Conservation (phyloP, 202 grass and related monocot genomes). For the Schoenoplectus triqueter region DNA sequence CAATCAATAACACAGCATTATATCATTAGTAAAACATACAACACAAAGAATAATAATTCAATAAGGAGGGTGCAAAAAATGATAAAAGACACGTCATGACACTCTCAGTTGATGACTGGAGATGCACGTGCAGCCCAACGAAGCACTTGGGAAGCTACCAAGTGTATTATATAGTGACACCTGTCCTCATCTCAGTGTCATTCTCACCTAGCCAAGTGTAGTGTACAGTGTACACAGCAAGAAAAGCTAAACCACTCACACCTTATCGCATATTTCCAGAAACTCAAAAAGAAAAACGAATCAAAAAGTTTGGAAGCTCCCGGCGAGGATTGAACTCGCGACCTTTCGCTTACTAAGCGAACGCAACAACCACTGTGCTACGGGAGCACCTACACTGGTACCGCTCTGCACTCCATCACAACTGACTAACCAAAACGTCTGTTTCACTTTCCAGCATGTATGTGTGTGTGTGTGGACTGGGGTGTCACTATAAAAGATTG, state of each 20-base stretch:
- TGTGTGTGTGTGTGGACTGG: neutral
- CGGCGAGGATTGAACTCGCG: slow-evolving; percentile 31
- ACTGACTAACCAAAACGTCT: neutral
- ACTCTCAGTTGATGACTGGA: neutral
- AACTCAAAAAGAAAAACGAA: neutral
- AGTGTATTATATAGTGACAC: neutral
- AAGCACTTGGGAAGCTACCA: neutral
- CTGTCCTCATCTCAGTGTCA: neutral
- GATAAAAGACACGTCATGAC: too few relatives aligned
- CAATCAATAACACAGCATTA: slow-evolving; percentile 16
- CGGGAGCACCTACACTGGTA: neutral
- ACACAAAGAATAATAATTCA: neutral
- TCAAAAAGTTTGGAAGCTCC: neutral
- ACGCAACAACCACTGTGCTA: slow-evolving; percentile 29
- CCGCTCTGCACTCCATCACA: neutral
- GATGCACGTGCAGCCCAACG: neutral
- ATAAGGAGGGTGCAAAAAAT: too few relatives aligned
- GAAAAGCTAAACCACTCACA: neutral
- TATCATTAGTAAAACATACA: neutral
- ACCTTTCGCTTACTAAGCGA: slow-evolving; percentile 27
- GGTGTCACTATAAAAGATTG: neutral
- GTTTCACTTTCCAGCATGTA: neutral
- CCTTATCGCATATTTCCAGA: neutral
- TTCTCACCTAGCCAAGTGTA: neutral
- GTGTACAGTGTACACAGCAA: neutral